Evolutionary conservation across 2,329 filamentous ascomycete genomes (phyloP), one percentile per base, ranked within the genome.

Genomic region (Harringtonia lauricola): DNA sequence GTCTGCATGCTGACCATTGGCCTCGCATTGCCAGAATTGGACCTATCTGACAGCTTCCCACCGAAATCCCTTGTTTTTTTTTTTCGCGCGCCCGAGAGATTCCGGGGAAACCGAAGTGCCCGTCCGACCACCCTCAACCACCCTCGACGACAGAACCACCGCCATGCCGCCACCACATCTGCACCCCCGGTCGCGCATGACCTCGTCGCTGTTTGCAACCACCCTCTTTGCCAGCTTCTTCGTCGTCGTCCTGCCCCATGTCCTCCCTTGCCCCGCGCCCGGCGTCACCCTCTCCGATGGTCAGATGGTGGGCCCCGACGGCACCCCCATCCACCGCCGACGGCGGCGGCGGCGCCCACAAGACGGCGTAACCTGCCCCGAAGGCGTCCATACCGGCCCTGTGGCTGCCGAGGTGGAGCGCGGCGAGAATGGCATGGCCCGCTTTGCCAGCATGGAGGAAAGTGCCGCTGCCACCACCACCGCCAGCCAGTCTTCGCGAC

Each of bases 191-290:
- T 96, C 90, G 53, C 82, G 86, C 56, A 86, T 87, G 68, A 98
- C 92, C 55, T 89, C 85, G 45, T 92, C 88, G 37, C 81, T 98
- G 48, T 98, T 98, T 68, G 88, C 87, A 41, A 86, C 84, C n/a
- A 96, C 90, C 1, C 76, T 96, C 43, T 73, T 86, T 49, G 81
- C 88, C 28, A 92, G 85, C 54, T 95, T 98, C 63, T 75, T 95
- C 50, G 89, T 98, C 49, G 92, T 98, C 42, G 86, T 79, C 26
- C 71, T 95, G 36, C 92, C 92, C 19, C 92, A 98, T 61, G 59
- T 94, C 26, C 76, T 98, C 17, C 92, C 92, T 2, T 98, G 92
- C 59, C 92, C 92, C 1, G 86, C 87, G 37, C 86, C 86, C 2
- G 75, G 85, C 51, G 69, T 77, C 28, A 76, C 80, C 29, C 82